phyloP scores from a whole-genome alignment of 345 rosid species.

The Brassica cretica region DNA sequence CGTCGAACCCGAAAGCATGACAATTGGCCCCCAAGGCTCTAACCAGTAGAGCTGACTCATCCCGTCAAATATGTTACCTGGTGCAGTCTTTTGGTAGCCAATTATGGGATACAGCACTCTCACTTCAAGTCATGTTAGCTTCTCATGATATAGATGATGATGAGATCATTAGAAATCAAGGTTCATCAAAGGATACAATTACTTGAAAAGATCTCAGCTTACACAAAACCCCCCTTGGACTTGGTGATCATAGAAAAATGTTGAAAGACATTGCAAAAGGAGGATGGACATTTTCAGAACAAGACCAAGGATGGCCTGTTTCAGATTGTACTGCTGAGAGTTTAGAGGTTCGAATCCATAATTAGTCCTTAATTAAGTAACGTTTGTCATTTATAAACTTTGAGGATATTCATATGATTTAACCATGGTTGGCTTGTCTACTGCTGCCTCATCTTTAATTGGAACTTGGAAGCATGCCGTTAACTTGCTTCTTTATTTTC shows the following conservation, averaged over 20 bases:
- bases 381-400: background rate
- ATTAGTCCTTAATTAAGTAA: background rate
- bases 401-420: no score
- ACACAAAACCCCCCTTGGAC: slow-evolving; percentile 43
- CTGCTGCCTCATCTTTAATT: no score
- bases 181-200: slow-evolving; percentile 41
- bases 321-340: slow-evolving; percentile 72
- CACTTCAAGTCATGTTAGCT: slow-evolving; percentile 42
- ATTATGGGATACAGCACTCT: slow-evolving; percentile 45
- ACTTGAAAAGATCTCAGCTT: slow-evolving; percentile 46
- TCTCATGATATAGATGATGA: background rate
- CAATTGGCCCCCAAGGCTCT: no score
- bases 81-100: slow-evolving; percentile 43
- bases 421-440: no score
- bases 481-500: no score
- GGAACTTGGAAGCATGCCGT: no score
- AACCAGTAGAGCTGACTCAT: no score
- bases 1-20: no score
- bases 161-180: slow-evolving; percentile 35
- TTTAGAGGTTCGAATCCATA: slow-evolving; percentile 40
- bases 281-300: slow-evolving; percentile 63
- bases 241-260: slow-evolving; percentile 53
- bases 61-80: background rate
- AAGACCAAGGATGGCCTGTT: slow-evolving; percentile 73
- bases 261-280: slow-evolving; percentile 59